Percentiles rank a stretch among this genome's conserved stretches.
These are phyloP conservation scores for Podospora australis DNA, from an alignment of 495 filamentous ascomycete genomes.

Conservation along the genomic window DNA sequence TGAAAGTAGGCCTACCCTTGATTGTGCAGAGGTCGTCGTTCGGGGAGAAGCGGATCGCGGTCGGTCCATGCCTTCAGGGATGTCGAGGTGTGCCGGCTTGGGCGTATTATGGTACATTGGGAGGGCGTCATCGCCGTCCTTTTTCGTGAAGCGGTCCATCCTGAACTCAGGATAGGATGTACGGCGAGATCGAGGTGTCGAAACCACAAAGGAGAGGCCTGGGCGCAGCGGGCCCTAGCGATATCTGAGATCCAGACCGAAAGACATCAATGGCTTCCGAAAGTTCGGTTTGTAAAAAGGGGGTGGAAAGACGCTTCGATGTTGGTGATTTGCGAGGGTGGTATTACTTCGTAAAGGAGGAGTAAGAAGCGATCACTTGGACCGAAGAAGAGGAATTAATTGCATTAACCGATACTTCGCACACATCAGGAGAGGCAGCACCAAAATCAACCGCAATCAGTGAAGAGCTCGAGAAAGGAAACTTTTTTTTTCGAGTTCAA, in stretches of 20 bases:
- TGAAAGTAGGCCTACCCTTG: slow-evolving; percentile 27
- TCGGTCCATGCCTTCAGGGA: slow-evolving; percentile 19
- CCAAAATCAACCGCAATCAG: no score
- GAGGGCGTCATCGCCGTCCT: slow-evolving; percentile 30
- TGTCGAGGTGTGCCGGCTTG: slow-evolving; percentile 10
- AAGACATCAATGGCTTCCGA: slow-evolving; percentile 19
- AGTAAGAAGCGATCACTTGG: no score
- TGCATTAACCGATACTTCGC: no score
- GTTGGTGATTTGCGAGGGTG: background rate
- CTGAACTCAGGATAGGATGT: background rate
- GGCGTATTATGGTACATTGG: slow-evolving; percentile 26
- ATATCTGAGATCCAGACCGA: slow-evolving; percentile 14
- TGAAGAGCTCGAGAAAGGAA: slow-evolving; percentile 8
- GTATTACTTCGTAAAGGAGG: no score
- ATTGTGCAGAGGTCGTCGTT: slow-evolving; percentile 43
- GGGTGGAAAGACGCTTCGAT: background rate
- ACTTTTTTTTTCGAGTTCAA: slow-evolving; percentile 5
- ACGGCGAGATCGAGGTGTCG: background rate
- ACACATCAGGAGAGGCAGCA: background rate
- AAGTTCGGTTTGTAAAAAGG: background rate
- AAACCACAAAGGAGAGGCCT: slow-evolving; percentile 1
- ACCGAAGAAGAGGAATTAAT: no score
- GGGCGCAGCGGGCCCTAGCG: slow-evolving; percentile 21
- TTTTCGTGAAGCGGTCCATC: slow-evolving; percentile 27
- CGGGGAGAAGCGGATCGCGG: slow-evolving; percentile 30